Percentiles rank a stretch among this genome's conserved stretches.
phyloP scores from a whole-genome alignment of 108 stramenopile genomes.

The Nitzschia sp. region DNA sequence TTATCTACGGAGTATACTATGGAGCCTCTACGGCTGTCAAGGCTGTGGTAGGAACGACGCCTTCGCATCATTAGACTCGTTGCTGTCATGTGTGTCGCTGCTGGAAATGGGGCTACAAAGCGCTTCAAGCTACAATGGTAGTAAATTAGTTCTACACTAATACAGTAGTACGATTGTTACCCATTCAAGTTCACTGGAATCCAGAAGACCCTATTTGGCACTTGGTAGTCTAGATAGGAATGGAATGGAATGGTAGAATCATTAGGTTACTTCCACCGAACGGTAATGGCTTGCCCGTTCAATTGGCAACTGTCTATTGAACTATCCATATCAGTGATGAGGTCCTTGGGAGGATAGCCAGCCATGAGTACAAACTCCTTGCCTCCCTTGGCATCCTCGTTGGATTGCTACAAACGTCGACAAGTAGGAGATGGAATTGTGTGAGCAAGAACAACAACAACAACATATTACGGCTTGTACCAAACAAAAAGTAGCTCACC shows the following conservation, averaged over 20 bases:
- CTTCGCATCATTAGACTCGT: slow-evolving; percentile 19
- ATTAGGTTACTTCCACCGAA: slow-evolving; percentile 59
- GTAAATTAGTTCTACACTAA: no score
- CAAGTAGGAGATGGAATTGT: background rate
- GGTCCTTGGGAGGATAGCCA: slow-evolving; percentile 81
- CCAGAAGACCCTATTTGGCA: no score
- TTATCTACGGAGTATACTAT: slow-evolving; percentile 72
- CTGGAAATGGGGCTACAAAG: no score
- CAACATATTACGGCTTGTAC: slow-evolving; percentile 1
- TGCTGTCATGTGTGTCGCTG: background rate
- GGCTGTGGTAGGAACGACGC: slow-evolving; percentile 3
- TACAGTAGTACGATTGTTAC: no score
- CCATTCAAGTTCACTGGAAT: no score
- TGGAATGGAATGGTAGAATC: background rate
- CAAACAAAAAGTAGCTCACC: slow-evolving; percentile 36
- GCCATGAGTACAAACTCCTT: slow-evolving; percentile 72
- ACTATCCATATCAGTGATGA: slow-evolving; percentile 51
- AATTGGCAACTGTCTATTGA: slow-evolving; percentile 65
- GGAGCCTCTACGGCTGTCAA: slow-evolving; percentile 66
- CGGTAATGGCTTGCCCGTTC: slow-evolving; percentile 68
- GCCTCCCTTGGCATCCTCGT: slow-evolving; percentile 61
- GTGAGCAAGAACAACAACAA: background rate
- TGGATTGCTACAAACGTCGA: slow-evolving; percentile 38
- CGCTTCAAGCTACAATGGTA: no score
- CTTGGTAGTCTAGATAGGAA: no score